These are phyloP conservation scores for Xanthoconium purpureum DNA, from an alignment of 768 basidiomycete species.

Conservation along the genomic window DNA sequence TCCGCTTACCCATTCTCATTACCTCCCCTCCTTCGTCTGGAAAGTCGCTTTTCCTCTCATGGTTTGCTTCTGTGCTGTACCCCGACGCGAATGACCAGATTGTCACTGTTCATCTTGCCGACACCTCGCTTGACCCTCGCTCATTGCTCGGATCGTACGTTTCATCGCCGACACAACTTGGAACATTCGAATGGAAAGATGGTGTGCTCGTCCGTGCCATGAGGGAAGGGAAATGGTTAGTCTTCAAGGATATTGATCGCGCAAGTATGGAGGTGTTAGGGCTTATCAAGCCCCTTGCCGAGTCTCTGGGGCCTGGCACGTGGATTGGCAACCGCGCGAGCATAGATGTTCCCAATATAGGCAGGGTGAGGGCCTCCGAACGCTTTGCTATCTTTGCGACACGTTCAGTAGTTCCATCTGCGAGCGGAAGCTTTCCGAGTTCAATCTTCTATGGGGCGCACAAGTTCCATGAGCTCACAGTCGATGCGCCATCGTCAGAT, in stretches of 20 bases:
- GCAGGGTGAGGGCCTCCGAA: conserved; percentile 69
- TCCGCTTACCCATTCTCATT: conserved; percentile 74
- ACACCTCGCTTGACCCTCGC: conserved; percentile 92
- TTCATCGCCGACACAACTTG: conserved; percentile 78
- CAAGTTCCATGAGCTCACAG: conserved; percentile 70
- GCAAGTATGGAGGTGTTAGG: conserved; percentile 89
- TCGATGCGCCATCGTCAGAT: conserved; percentile 56
- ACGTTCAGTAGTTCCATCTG: conserved; percentile 56
- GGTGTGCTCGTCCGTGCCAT: conserved; percentile 89
- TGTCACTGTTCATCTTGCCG: conserved; percentile 85
- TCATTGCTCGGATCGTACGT: conserved; percentile 91
- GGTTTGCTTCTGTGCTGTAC: conserved; percentile 67
- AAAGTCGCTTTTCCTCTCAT: conserved; percentile 74
- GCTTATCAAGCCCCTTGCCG: conserved; percentile 77
- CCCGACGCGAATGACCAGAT: conserved; percentile 64
- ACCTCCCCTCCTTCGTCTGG: conserved; percentile 87
- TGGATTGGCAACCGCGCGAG: conserved; percentile 71
- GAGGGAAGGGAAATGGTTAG: conserved; percentile 87
- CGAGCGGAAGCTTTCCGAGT: conserved; percentile 46
- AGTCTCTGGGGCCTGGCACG: conserved; percentile 65
- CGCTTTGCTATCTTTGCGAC: conserved; percentile 89
- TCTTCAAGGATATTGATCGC: conserved; percentile 89
- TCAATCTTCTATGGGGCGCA: conserved; percentile 83
- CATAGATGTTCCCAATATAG: conserved; percentile 72
- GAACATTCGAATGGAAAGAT: conserved; percentile 95